A percentile compares a stretch with the other conserved stretches of the same genome.
Conservation (phyloP, 768 basidiomycete genomes). For the Rhodocollybia butyracea region DNA sequence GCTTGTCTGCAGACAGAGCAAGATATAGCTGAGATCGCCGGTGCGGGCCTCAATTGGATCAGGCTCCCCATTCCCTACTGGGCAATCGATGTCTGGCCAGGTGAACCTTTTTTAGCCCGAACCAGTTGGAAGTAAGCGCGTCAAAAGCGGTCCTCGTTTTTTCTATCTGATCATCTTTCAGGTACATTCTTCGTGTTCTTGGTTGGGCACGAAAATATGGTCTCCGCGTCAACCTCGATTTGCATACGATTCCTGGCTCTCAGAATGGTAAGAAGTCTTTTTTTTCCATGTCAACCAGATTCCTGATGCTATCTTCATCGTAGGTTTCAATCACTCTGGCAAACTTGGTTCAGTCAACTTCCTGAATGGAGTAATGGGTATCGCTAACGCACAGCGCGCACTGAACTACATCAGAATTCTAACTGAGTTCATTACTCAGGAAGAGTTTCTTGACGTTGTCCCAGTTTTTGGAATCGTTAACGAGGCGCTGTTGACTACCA, state of each 20-base stretch:
- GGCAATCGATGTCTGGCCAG: conserved; percentile 74
- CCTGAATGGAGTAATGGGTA: conserved; percentile 74
- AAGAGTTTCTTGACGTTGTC: conserved; percentile 65
- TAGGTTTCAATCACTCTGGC: conserved; percentile 62
- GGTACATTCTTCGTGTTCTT: conserved; percentile 71
- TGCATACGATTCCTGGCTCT: conserved; percentile 76
- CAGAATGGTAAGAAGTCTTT: conserved; percentile 58
- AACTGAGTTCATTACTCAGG: conserved; percentile 81
- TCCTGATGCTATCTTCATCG: conserved; percentile 16
- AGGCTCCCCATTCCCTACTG: conserved; percentile 82
- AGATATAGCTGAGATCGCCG: conserved; percentile 84
- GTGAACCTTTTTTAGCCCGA: conserved; percentile 73
- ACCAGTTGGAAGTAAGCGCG: conserved; percentile 67
- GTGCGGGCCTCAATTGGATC: conserved; percentile 81
- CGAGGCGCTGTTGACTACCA: conserved; percentile 49
- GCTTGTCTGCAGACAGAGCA: conserved; percentile 63
- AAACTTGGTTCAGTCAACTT: conserved; percentile 61
- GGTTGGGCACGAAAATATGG: conserved; percentile 90
- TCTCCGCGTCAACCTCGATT: conserved; percentile 76
- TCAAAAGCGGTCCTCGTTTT: not conserved
- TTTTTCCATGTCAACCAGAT: conserved; percentile 39
- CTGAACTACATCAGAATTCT: conserved; percentile 77
- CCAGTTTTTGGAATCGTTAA: conserved; percentile 65
- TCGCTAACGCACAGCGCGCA: conserved; percentile 81
- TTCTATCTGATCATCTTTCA: conserved; percentile 15